Base-by-base conservation (phyloP, 2,329 filamentous ascomycete species). In the Hansfordia pulvinata region DNA sequence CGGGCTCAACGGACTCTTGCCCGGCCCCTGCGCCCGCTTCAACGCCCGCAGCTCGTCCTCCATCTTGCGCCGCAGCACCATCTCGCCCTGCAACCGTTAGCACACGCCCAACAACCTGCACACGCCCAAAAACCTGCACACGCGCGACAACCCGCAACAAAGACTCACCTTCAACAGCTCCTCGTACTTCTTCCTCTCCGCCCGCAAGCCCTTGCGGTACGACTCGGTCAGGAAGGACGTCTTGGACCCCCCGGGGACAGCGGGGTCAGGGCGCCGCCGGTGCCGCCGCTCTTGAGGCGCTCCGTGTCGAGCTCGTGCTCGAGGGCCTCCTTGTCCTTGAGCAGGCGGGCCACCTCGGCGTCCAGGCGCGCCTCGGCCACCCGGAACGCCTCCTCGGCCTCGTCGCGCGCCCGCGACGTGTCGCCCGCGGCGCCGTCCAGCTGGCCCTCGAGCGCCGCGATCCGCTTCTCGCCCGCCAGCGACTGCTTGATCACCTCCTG, bases 101-200 rank as follows among this genome's bases (percentile, higher is more conserved):
- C n/a, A n/a, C n/a, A n/a, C n/a, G n/a, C n/a, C n/a, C n/a, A n/a
- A n/a, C n/a, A n/a, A n/a, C n/a, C n/a, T n/a, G n/a, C n/a, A n/a
- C n/a, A n/a, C n/a, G n/a, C n/a, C n/a, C n/a, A n/a, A n/a, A n/a
- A n/a, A n/a, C n/a, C n/a, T n/a, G n/a, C n/a, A n/a, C n/a, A n/a
- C n/a, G n/a, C n/a, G n/a, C n/a, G n/a, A n/a, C n/a, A n/a, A n/a
- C n/a, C n/a, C n/a, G n/a, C n/a, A n/a, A n/a, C n/a, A n/a, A 13
- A 16, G 14, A 44, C 44, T 28, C 44, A 50, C 47, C 27, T 34
- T 48, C 31, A 50, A 26, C 29, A 47, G 46, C 30, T 50, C 46
- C 28, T 49, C 47, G 30, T 47, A 43, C 26, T 49, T 50, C 44
- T 47, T 49, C 28, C 47, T 38, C 33, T 49, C 46, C 10, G 44